Evolutionary conservation across 2,329 filamentous ascomycete genomes (phyloP).

Genomic region (Fulvia fulva): DNA sequence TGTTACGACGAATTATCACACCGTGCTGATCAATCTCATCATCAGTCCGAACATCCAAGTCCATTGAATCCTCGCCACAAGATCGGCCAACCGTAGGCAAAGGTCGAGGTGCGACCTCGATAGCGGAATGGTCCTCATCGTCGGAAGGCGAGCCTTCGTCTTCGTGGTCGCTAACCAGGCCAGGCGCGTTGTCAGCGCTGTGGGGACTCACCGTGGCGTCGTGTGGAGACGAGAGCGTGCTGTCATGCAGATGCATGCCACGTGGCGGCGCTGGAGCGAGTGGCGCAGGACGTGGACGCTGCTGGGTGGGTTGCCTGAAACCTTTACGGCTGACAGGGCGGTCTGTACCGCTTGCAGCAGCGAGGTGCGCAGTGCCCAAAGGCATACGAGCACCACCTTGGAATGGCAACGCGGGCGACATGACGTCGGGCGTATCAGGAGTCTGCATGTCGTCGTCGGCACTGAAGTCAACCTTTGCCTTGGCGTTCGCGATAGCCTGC

Average conservation of each 20-base stretch:
- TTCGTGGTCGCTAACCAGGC: slow-evolving; percentile 49
- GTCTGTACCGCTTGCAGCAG: slow-evolving; percentile 12
- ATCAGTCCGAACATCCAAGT: slow-evolving; percentile 34
- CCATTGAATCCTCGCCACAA: slow-evolving; percentile 30
- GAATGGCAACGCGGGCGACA: slow-evolving; percentile 21
- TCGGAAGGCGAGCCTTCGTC: slow-evolving; percentile 38
- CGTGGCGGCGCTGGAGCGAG: slow-evolving; percentile 21
- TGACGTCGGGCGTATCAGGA: slow-evolving; percentile 21
- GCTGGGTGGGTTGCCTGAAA: slow-evolving; percentile 22
- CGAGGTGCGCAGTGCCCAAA: background rate
- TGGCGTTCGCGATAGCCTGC: slow-evolving; percentile 28
- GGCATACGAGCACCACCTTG: slow-evolving; percentile 17
- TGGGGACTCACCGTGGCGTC: slow-evolving; percentile 42
- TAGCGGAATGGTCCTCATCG: slow-evolving; percentile 27
- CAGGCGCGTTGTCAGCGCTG: slow-evolving; percentile 47
- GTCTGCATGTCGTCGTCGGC: slow-evolving; percentile 29
- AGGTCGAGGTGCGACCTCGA: slow-evolving; percentile 25
- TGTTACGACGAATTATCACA: slow-evolving; percentile 33
- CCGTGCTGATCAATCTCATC: slow-evolving; percentile 35
- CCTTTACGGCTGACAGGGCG: slow-evolving; percentile 31
- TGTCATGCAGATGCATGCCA: slow-evolving; percentile 15
- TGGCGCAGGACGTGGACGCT: slow-evolving; percentile 32
- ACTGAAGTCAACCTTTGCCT: slow-evolving; percentile 33
- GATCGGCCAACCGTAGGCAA: slow-evolving; percentile 20
- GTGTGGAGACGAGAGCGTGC: slow-evolving; percentile 30